phyloP scores from a whole-genome alignment of 352 stramenopile species.

The Phytophthora boehmeriae region DNA sequence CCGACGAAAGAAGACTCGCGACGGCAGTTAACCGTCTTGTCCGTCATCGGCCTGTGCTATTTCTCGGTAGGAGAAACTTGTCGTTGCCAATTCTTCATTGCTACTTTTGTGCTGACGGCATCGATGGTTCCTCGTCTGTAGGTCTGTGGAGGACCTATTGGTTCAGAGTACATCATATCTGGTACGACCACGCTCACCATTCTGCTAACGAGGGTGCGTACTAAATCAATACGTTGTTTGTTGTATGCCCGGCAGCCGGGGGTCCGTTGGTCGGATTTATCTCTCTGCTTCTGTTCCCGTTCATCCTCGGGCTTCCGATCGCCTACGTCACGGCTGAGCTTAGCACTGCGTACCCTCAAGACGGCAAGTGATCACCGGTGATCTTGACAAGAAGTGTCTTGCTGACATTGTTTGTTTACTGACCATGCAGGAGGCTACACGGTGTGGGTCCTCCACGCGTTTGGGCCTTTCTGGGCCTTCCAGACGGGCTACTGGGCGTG shows the following conservation, averaged over 20 bases:
- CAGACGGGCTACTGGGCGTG: conserved; percentile 85
- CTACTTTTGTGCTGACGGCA: too few relatives aligned
- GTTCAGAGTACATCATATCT: conserved; percentile 52
- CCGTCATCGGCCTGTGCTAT: conserved; percentile 58
- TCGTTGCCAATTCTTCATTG: too few relatives aligned
- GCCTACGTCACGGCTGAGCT: conserved; percentile 93
- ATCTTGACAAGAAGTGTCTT: neutral
- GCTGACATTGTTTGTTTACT: conserved; percentile 2
- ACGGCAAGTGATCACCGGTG: conserved; percentile 27
- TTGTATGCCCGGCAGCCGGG: conserved; percentile 25
- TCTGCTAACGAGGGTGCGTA: neutral
- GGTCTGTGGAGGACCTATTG: conserved; percentile 44
- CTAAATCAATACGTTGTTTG: too few relatives aligned
- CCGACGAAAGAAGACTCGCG: conserved; percentile 40
- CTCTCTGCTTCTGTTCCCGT: conserved; percentile 85
- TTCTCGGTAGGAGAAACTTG: conserved; percentile 29
- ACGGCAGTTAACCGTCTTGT: conserved; percentile 46
- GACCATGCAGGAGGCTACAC: conserved; percentile 68
- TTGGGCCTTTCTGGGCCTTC: conserved; percentile 89
- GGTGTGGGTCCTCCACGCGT: conserved; percentile 91
- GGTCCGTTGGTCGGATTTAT: conserved; percentile 82
- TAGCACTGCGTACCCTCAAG: conserved; percentile 87
- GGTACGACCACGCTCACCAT: conserved; percentile 16
- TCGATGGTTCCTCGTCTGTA: too few relatives aligned
- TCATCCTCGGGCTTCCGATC: conserved; percentile 92